phyloP scores from a whole-genome alignment of 345 rosid species.

The Litchi chinensis region DNA sequence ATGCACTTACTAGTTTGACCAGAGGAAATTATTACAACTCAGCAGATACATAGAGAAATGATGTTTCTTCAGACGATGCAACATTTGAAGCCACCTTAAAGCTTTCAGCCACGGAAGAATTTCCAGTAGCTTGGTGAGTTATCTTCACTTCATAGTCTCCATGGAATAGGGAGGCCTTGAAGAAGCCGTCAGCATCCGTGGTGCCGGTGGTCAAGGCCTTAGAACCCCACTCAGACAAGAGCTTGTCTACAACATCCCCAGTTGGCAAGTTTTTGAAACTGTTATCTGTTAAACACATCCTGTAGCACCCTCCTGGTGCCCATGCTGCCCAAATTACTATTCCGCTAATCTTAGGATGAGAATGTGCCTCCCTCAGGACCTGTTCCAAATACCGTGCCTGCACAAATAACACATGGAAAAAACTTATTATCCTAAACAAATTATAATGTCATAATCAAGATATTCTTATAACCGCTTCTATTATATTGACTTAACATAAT shows the following conservation, averaged over 20 bases:
- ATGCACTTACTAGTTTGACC: too few relatives aligned
- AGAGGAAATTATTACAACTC: background rate
- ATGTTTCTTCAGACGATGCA: conserved; percentile 1
- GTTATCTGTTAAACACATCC: conserved; percentile 76
- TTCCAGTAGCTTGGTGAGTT: conserved; percentile 12
- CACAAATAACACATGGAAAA: background rate
- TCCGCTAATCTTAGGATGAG: conserved; percentile 64
- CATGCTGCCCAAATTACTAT: conserved; percentile 75
- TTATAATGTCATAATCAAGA: too few relatives aligned
- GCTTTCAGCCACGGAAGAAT: conserved; percentile 20
- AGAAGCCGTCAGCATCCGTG: conserved; percentile 54
- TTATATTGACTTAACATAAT: too few relatives aligned
- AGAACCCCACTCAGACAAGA: conserved; percentile 58
- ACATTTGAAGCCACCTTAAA: conserved; percentile 20
- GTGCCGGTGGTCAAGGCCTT: conserved; percentile 7
- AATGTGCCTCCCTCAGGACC: conserved; percentile 61
- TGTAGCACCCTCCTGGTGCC: conserved; percentile 55
- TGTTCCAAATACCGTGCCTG: conserved; percentile 63
- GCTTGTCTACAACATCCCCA: conserved; percentile 77
- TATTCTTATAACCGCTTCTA: too few relatives aligned
- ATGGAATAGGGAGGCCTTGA: conserved; percentile 56
- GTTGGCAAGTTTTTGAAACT: conserved; percentile 65
- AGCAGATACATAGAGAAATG: conserved; percentile 14
- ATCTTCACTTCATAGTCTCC: conserved; percentile 57
- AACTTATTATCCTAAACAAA: too few relatives aligned